Evolutionary conservation across 169 alveolate species (phyloP).

Genomic region (Babesia bigemina): DNA sequence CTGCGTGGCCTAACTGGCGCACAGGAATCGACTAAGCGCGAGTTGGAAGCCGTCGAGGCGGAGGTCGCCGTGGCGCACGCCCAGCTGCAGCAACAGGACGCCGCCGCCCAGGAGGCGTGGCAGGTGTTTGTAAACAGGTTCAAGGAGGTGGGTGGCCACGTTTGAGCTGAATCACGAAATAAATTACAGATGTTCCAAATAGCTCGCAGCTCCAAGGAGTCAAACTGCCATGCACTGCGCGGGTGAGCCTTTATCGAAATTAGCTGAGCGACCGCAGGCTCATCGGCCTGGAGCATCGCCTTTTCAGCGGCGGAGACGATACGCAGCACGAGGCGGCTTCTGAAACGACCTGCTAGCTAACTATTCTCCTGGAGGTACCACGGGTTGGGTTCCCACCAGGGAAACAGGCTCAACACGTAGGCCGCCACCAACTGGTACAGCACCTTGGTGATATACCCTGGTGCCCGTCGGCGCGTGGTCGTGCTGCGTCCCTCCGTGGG

Average conservation of each 20-base stretch:
- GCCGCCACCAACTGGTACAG: constrained; percentile 73
- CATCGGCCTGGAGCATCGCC: constrained; percentile 7
- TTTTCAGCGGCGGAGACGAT: not conserved
- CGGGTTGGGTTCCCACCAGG: constrained; percentile 83
- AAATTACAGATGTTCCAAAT: constrained; percentile 3
- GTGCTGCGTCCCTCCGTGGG: not conserved
- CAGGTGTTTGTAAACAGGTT: not conserved
- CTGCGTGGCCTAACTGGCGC: not conserved
- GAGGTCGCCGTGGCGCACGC: constrained; percentile 9
- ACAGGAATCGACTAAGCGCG: constrained; percentile 18
- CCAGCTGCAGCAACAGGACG: constrained; percentile 20
- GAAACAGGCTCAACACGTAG: constrained; percentile 73
- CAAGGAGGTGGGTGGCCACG: constrained; percentile 5
- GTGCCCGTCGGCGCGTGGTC: constrained; percentile 14
- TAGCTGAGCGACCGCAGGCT: constrained; percentile 13
- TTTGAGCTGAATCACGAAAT: not conserved
- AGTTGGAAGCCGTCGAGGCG: constrained; percentile 10
- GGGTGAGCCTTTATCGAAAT: constrained; percentile 16
- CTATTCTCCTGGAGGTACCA: constrained; percentile 62
- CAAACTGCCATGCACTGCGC: constrained; percentile 23
- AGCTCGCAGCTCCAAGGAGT: constrained; percentile 23
- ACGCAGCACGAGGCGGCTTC: not conserved
- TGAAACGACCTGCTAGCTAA: not conserved
- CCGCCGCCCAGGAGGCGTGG: constrained; percentile 22
- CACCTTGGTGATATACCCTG: constrained; percentile 62